Evolutionary conservation across 2,329 filamentous ascomycete species (phyloP).

Genomic region (Scortechinia acanthostroma): DNA sequence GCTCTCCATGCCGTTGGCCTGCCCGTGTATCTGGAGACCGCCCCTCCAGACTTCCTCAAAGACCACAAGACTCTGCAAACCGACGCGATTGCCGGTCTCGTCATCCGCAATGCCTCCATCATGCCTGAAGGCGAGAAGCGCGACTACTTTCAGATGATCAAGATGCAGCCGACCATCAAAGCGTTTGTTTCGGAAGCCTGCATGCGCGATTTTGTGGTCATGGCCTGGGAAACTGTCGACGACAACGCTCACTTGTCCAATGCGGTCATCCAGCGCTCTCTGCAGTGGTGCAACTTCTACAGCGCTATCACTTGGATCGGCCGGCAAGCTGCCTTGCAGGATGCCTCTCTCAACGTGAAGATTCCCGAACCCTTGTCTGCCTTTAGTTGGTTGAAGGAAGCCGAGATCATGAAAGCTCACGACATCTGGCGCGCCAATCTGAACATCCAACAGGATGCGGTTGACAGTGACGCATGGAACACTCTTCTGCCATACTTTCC

Average conservation of each 20-base stretch:
- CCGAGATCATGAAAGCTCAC: slow-evolving; percentile 14
- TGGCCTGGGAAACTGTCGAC: slow-evolving; percentile 17
- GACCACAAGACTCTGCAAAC: slow-evolving; percentile 9
- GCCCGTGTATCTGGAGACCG: slow-evolving; percentile 12
- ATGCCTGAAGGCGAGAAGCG: slow-evolving; percentile 7
- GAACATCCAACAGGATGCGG: background rate
- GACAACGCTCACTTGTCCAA: slow-evolving; percentile 12
- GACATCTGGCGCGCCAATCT: slow-evolving; percentile 13
- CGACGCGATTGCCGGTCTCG: slow-evolving; percentile 12
- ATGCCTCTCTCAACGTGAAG: slow-evolving; percentile 6
- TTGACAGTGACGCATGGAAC: background rate
- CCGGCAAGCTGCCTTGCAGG: slow-evolving; percentile 8
- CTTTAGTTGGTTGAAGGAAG: slow-evolving; percentile 16
- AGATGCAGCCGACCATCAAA: slow-evolving; percentile 13
- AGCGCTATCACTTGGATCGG: slow-evolving; percentile 15
- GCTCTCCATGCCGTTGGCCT: background rate
- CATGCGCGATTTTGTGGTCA: slow-evolving; percentile 15
- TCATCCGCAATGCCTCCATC: slow-evolving; percentile 9
- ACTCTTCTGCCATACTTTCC: slow-evolving; percentile 1
- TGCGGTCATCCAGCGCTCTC: slow-evolving; percentile 16
- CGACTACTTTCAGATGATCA: slow-evolving; percentile 12
- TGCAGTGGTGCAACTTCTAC: slow-evolving; percentile 15
- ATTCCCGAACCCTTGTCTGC: slow-evolving; percentile 13
- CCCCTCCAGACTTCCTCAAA: slow-evolving; percentile 11
- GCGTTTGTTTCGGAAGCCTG: slow-evolving; percentile 13